Evolutionary conservation across 1,139 yeast genomes (phyloP).

Genomic region (Suhomyces guaymorum): DNA sequence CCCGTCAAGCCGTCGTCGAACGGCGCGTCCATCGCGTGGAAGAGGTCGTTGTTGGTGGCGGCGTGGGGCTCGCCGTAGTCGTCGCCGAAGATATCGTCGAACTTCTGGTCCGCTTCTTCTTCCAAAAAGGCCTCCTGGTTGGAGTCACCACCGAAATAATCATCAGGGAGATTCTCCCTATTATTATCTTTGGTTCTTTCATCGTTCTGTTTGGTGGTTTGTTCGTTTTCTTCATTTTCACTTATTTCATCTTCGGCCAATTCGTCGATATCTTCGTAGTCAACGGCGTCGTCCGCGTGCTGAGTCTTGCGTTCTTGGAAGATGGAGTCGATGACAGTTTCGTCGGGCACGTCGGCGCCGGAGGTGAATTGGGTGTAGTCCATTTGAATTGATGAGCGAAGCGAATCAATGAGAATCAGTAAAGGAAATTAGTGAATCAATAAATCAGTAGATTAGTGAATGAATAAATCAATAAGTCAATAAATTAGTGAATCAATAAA

Average conservation of each 20-base stretch:
- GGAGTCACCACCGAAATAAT: too few species aligned
- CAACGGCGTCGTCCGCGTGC: slow-evolving; percentile 93
- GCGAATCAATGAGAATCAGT: too few species aligned
- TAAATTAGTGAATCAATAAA: too few species aligned
- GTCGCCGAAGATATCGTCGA: slow-evolving; percentile 53
- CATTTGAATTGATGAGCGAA: too few species aligned
- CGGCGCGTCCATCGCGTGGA: slow-evolving; percentile 18
- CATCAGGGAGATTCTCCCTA: too few species aligned
- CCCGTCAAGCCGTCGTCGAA: slow-evolving; percentile 46
- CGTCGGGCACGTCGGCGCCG: slow-evolving; percentile 31
- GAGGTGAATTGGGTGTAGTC: slow-evolving; percentile 20
- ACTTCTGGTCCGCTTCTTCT: slow-evolving; percentile 36
- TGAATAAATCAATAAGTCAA: too few species aligned
- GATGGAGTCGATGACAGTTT: slow-evolving; percentile 40
- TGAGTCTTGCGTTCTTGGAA: slow-evolving; percentile 44
- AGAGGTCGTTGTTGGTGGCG: slow-evolving; percentile 13
- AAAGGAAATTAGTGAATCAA: too few species aligned
- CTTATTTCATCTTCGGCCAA: slow-evolving; percentile 92
- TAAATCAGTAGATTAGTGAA: too few species aligned
- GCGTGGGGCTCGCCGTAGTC: slow-evolving; percentile 18
- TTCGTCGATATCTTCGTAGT: slow-evolving; percentile 93
- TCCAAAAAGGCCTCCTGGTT: slow-evolving; percentile 28
- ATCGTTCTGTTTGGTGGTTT: too few species aligned
- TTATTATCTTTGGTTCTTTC: too few species aligned
- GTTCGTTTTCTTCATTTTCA: too few species aligned